phyloP scores from a whole-genome alignment of 805 yeast genomes.

The Wickerhamiella cacticola region DNA sequence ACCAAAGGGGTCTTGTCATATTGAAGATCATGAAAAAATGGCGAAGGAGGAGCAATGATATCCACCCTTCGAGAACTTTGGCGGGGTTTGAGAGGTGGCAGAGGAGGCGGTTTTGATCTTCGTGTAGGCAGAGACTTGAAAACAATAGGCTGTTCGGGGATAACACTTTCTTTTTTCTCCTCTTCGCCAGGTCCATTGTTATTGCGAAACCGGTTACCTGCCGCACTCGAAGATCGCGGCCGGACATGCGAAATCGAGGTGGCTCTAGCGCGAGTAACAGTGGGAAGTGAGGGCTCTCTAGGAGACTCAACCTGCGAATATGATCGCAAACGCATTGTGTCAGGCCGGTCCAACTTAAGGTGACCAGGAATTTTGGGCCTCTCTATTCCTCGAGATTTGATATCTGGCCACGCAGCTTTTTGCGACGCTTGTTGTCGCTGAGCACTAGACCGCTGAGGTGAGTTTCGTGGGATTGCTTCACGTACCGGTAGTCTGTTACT shows the following conservation, averaged over 20 bases:
- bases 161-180: not conserved
- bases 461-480: not conserved
- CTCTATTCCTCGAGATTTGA: not conserved
- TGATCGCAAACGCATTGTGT: not conserved
- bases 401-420: not conserved
- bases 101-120: not conserved
- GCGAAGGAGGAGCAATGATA: slow-evolving; percentile 9
- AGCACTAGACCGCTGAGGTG: not conserved
- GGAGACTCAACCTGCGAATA: not conserved
- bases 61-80: slow-evolving; percentile 3
- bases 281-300: not conserved
- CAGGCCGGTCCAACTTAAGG: not conserved
- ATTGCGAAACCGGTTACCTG: no score
- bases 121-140: not conserved
- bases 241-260: not conserved
- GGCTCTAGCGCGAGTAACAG: not conserved
- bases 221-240: not conserved
- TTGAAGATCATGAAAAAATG: not conserved
- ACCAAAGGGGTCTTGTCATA: not conserved
- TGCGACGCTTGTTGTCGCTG: not conserved
- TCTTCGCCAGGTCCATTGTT: not conserved
- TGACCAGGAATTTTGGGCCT: not conserved
- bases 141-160: not conserved
- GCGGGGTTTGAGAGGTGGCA: not conserved
- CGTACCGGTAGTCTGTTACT: not conserved